Conservation (phyloP, 805 yeast genomes). For the Wickerhamiella bombiphila region DNA sequence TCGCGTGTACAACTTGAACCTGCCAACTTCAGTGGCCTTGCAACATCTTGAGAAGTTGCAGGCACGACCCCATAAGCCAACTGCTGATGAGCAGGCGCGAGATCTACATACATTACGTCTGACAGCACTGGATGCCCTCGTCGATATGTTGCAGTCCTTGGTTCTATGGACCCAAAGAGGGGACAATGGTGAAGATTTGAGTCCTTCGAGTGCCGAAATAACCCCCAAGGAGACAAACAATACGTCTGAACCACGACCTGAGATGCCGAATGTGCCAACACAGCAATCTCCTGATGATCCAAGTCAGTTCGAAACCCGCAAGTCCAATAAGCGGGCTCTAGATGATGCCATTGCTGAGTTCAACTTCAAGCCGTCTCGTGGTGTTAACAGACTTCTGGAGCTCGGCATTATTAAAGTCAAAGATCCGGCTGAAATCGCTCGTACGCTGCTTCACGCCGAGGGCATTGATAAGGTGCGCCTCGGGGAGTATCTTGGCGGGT, state of each 20-base stretch:
- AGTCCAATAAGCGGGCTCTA: constrained; percentile 68
- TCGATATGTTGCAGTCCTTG: constrained; percentile 67
- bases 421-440: constrained; percentile 56
- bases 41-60: constrained; percentile 37
- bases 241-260: not conserved
- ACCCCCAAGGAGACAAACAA: not conserved
- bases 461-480: constrained; percentile 69
- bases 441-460: constrained; percentile 50
- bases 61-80: constrained; percentile 2
- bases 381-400: constrained; percentile 46
- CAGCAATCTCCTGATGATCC: constrained; percentile 46
- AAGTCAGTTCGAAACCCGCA: constrained; percentile 68
- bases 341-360: constrained; percentile 66
- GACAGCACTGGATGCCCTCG: constrained; percentile 64
- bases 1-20: constrained; percentile 50
- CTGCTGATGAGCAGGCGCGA: constrained; percentile 30
- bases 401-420: constrained; percentile 45
- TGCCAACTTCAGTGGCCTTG: constrained; percentile 64
- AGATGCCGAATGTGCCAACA: no score
- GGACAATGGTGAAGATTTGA: not conserved
- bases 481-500: constrained; percentile 90
- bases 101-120: constrained; percentile 73
- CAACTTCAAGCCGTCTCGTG: constrained; percentile 74
- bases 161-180: constrained; percentile 77
- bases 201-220: not conserved